These are phyloP conservation scores for Wallacemonas rigidus DNA, from an alignment of 208 protist species.

Conservation along the genomic window DNA sequence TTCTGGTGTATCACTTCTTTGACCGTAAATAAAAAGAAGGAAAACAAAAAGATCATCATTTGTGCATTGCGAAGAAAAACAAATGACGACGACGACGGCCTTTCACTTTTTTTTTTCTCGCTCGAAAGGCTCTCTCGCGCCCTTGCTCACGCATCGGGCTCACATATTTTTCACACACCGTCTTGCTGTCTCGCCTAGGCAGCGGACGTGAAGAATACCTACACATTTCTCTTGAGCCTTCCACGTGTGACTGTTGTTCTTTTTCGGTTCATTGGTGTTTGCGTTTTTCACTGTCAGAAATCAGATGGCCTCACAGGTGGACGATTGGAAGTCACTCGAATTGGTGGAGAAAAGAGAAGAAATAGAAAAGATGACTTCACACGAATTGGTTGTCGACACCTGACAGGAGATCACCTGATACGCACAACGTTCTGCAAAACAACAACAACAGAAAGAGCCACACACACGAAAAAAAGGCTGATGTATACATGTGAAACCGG, in stretches of 20 bases:
- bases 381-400: background rate
- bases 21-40: background rate
- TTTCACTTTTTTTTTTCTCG: too few relatives aligned
- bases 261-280: background rate
- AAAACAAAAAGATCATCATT: too few relatives aligned
- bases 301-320: background rate
- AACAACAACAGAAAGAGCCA: constrained; percentile 3
- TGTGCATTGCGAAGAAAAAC: too few relatives aligned
- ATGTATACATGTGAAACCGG: background rate
- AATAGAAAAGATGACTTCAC: background rate
- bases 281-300: too few relatives aligned
- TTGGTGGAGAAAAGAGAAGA: background rate
- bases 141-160: too few relatives aligned
- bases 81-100: too few relatives aligned
- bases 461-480: background rate
- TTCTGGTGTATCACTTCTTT: background rate
- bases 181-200: too few relatives aligned
- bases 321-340: constrained; percentile 11
- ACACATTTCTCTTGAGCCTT: background rate
- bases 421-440: background rate
- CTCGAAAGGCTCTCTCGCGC: too few relatives aligned
- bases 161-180: too few relatives aligned
- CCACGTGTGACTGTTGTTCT: background rate
- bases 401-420: background rate
- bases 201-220: too few relatives aligned